Base-by-base conservation (phyloP, 106 monocot species). In the Hemerocallis citrina region DNA sequence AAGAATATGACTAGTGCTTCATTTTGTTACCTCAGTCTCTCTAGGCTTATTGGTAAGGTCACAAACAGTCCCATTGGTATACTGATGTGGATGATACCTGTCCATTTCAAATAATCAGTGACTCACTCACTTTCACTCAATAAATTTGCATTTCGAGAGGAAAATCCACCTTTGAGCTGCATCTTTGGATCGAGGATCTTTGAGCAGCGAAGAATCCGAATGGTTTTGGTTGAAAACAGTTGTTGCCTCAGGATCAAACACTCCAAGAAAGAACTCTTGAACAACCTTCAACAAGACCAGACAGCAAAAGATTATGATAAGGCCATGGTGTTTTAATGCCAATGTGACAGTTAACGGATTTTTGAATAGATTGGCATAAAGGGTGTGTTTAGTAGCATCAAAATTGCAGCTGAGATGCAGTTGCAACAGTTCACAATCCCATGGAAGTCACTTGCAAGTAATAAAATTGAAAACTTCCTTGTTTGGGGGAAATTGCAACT, bases 21-120 rank as follows among this genome's bases (percentile, higher is more conserved):
- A 8, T 32, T n/a, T 5, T 48, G 25, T 37, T 72, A 80, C 92
- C 83, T 89, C 86, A 2, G 89, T 85, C 48, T 89, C 86, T 57
- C 94, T 74, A 47, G 86, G 78, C 42, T 75, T 62, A 71, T 79
- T 69, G 49, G 89, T 95, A 14, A 95, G 83, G 59, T 89, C 94
- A 64, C 89, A 95, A 33, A 61, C 37, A n/a, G 94, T 95, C 59
- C 89, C 89, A 40, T 95, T 95, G 48, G 75, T 81, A 62, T 75
- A 89, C 51, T 71, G 54, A 72, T 95, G 85, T 64, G 85, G 70
- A 66, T 89, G 86, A 55, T 95, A 89, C 61, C 89, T 94, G 75
- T 15, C 32, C 41, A 29, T 50, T 5, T 29, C 30, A 10, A 27
- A 2, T 9, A 40, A 32, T 33, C 17, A 56, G 55, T 56, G 36